Base-by-base conservation (phyloP, 1,284 basidiomycete species). In the Ceratobasidium sp. region DNA sequence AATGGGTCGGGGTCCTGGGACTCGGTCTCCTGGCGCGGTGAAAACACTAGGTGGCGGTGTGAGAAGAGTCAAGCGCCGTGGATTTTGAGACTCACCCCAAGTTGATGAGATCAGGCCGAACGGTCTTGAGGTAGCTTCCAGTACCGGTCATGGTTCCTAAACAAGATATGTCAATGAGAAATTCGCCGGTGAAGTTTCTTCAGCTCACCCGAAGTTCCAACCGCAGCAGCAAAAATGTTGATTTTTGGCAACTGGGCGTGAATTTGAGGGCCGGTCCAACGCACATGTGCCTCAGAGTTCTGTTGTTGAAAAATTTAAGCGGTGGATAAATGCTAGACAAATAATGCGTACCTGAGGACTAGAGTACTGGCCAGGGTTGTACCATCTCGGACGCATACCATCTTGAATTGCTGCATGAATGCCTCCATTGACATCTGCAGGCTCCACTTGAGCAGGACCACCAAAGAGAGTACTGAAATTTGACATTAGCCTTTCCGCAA, bases 141-240 rank as follows among this genome's bases (percentile, higher is more conserved):
- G 65, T 68, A 1, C 65, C 65, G 43, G 65, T 68, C 65, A 68
- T 68, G 8, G 65, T 68, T 8, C 65, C 65, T 68, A 35, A 5
- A 3, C 2, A 22, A 8, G 17, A 13, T 3, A 15, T 7, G n/a
- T 55, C n/a, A 68, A 34, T 53, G 8, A 20, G 12, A 31, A 10
- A 13, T 25, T 2, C 15, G 15, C 29, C 27, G 42, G 22, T 17
- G 22, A 52, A 20, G 25, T 31, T 13, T 17, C 1, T 25, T 29
- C 3, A 47, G 22, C 52, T 10, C 38, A 68, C 65, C 65, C 1
- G 65, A 68, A 25, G 65, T 68, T n/a, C 65, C 65, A 38, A 68
- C 40, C 3, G 65, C 65, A 5, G 65, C 52, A 35, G 65, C 65
- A 42, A 68, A 68, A 5, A 68, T 32, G 31, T 42, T 45, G 20